Percentiles rank a stretch among this genome's conserved stretches.
phyloP scores from a whole-genome alignment of 2,329 filamentous ascomycete species.

The Hymenotorrendiella dingleyae region DNA sequence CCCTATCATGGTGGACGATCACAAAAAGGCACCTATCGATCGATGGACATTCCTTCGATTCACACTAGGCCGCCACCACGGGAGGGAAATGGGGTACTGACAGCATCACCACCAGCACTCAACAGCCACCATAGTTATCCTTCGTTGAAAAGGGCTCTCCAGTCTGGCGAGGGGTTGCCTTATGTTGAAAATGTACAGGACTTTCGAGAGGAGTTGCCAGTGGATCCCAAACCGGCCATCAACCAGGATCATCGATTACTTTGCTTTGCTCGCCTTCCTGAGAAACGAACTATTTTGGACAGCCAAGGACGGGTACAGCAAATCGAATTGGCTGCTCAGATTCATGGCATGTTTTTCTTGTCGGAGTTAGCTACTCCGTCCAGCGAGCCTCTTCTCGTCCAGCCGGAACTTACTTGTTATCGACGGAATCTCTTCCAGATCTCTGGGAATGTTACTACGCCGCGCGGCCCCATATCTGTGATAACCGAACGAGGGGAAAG shows the following conservation, averaged over 20 bases:
- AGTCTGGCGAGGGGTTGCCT: slow-evolving; percentile 22
- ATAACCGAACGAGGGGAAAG: slow-evolving; percentile 80
- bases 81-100: slow-evolving; percentile 20
- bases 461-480: slow-evolving; percentile 70
- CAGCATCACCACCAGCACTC: slow-evolving; percentile 24
- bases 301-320: slow-evolving; percentile 42
- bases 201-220: slow-evolving; percentile 28
- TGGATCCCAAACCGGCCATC: slow-evolving; percentile 27
- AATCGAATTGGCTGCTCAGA: slow-evolving; percentile 56
- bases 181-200: slow-evolving; percentile 27
- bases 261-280: slow-evolving; percentile 26
- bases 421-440: slow-evolving; percentile 94
- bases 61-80: slow-evolving; percentile 19
- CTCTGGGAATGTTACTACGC: slow-evolving; percentile 79
- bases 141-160: slow-evolving; percentile 29
- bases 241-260: slow-evolving; percentile 31
- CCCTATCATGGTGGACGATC: slow-evolving; percentile 24
- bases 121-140: slow-evolving; percentile 29
- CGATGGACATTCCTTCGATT: slow-evolving; percentile 28
- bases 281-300: slow-evolving; percentile 44
- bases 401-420: slow-evolving; percentile 90
- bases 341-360: slow-evolving; percentile 85
- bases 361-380: slow-evolving; percentile 51
- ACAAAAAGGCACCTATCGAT: slow-evolving; percentile 26
- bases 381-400: slow-evolving; percentile 46